phyloP scores from a whole-genome alignment of 1,284 basidiomycete species.

The Ceratorhiza oryzae-sativae region DNA sequence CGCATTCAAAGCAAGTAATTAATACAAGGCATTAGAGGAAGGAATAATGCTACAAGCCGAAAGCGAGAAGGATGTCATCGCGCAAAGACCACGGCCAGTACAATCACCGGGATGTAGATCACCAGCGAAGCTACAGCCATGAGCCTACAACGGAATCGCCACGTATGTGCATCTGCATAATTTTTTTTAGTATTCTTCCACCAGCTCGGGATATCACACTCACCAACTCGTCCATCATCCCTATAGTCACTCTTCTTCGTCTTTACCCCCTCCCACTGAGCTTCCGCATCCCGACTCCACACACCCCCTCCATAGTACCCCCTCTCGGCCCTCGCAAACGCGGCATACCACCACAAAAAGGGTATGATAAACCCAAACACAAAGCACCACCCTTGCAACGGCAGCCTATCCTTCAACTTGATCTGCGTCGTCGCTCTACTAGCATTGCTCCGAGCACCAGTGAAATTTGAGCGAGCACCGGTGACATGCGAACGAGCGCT shows the following conservation, averaged over 20 bases:
- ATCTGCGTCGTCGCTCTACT: conserved; percentile 1
- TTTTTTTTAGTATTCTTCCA: neutral
- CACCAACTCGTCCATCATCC: conserved; percentile 32
- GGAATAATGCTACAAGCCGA: conserved; percentile 20
- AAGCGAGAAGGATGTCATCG: conserved; percentile 23
- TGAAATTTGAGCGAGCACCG: conserved; percentile 6
- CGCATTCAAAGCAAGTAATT: neutral
- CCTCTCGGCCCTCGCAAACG: conserved; percentile 35
- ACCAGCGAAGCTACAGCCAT: conserved; percentile 41
- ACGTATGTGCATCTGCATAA: conserved; percentile 41
- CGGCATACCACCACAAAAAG: conserved; percentile 42
- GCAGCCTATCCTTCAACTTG: conserved; percentile 23
- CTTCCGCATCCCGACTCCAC: conserved; percentile 28
- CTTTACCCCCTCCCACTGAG: conserved; percentile 32
- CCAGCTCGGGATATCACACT: neutral
- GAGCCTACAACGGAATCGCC: conserved; percentile 43
- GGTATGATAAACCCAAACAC: conserved; percentile 42
- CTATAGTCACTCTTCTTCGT: conserved; percentile 9
- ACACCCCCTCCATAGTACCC: conserved; percentile 32
- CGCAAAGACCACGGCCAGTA: conserved; percentile 42
- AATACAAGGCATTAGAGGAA: neutral
- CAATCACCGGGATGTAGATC: conserved; percentile 44
- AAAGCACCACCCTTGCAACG: conserved; percentile 44
- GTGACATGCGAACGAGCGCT: conserved; percentile 10
- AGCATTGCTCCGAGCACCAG: neutral